Percentiles rank a stretch among this genome's conserved stretches.
Evolutionary conservation across 2,329 filamentous ascomycete species (phyloP).

Genomic region (Sclerotinia minor): DNA sequence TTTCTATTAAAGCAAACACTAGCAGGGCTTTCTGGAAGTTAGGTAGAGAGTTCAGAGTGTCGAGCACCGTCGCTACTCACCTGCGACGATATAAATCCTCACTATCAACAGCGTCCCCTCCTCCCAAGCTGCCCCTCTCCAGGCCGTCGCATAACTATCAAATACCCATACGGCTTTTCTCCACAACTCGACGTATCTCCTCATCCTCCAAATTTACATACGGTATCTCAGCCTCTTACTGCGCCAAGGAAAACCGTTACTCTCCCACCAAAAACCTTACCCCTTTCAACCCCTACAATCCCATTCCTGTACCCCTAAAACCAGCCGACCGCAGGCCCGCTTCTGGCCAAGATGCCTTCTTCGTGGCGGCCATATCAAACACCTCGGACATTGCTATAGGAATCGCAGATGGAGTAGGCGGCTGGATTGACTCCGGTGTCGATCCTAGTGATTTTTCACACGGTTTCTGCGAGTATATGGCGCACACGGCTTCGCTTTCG

Average conservation of each 20-base stretch:
- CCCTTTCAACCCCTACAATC: slow-evolving; percentile 66
- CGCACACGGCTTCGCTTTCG: slow-evolving; percentile 58
- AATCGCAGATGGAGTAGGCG: slow-evolving; percentile 91
- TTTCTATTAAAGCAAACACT: slow-evolving; percentile 31
- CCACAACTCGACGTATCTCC: slow-evolving; percentile 28
- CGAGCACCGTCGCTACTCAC: slow-evolving; percentile 1
- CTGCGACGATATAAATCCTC: slow-evolving; percentile 21
- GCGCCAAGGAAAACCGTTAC: slow-evolving; percentile 69
- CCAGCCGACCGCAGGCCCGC: slow-evolving; percentile 65
- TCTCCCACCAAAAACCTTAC: slow-evolving; percentile 69
- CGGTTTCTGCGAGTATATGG: slow-evolving; percentile 91
- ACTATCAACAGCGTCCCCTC: slow-evolving; percentile 1
- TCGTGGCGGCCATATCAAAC: slow-evolving; percentile 71
- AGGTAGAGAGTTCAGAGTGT: slow-evolving; percentile 7
- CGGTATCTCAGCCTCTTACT: slow-evolving; percentile 72
- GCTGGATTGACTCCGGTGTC: slow-evolving; percentile 89
- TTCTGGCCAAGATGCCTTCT: slow-evolving; percentile 95
- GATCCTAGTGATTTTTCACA: slow-evolving; percentile 96
- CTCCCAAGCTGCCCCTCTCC: background rate
- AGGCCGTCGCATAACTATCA: slow-evolving; percentile 2
- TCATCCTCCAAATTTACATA: slow-evolving; percentile 54
- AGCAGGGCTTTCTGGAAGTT: slow-evolving; percentile 16
- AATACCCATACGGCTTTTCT: slow-evolving; percentile 28
- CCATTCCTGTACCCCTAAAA: slow-evolving; percentile 52
- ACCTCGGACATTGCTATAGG: slow-evolving; percentile 76